Base-by-base conservation (phyloP, 1,284 basidiomycete species). In the Cronartium ribicola region DNA sequence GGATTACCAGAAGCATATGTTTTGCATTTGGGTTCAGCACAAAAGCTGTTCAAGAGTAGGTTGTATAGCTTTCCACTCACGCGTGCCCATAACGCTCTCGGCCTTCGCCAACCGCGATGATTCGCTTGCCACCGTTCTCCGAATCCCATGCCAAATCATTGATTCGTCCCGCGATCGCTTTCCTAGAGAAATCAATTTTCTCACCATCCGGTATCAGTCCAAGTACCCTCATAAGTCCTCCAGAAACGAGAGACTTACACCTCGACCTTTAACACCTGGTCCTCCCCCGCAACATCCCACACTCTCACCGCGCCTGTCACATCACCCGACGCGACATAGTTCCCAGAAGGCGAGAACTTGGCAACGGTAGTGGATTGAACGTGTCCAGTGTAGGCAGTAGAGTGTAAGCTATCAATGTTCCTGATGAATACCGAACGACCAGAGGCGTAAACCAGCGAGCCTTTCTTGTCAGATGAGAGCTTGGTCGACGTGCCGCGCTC, bases 101-200 rank as follows among this genome's bases (percentile, higher is more conserved):
- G 55, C 95, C 95, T 76, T 97, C 92, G 64, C 96, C 96, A n/a
- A 94, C 95, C 17, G 90, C 93, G 66, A 98, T 90, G 77, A 99
- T 90, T 14, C 96, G 87, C 82, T 98, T 96, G 79, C 90, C 92
- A 43, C 71, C 71, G 69, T 78, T 79, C 81, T 98, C 96, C 3
- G 90, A 90, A 80, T 98, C 96, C 94, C 94, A 98, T 22, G 89
- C 89, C 5, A 98, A 86, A 82, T 98, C 96, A 79, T 94, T 94
- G 79, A 98, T 87, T 73, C 86, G 86, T 2, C 93, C 94, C 0
- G 88, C 87, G 59, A 98, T 83, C 8, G 90, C 90, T 79, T 88
- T 90, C 79, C 71, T 74, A 46, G 14, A 67, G 7, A 64, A 61
- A 60, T 17, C 37, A 41, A 48, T 5, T 46, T 10, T 13, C 46